Conservation (phyloP, 495 filamentous ascomycete species). For the Penicillium dipodomyicola region DNA sequence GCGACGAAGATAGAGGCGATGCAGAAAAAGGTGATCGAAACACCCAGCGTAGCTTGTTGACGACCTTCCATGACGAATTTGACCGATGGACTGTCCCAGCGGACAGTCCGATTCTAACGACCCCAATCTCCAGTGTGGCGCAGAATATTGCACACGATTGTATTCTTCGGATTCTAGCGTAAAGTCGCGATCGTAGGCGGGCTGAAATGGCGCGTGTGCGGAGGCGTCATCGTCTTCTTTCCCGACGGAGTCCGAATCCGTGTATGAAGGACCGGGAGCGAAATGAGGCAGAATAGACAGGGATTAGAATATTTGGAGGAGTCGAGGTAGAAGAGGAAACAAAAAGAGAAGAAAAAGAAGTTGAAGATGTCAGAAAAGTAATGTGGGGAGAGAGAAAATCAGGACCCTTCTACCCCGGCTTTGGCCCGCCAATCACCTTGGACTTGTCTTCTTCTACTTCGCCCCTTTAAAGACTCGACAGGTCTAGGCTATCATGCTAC, state of each 20-base stretch:
- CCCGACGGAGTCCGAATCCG: not conserved
- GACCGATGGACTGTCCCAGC: not conserved
- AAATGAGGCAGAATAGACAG: not conserved
- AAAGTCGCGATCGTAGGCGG: not conserved
- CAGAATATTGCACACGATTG: not conserved
- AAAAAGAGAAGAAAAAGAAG: not conserved
- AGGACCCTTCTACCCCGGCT: not conserved
- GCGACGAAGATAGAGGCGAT: conserved; percentile 69
- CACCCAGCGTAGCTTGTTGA: conserved; percentile 66
- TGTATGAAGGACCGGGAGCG: not conserved
- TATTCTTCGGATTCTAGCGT: not conserved
- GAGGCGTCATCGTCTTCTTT: conserved; percentile 5
- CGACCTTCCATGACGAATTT: conserved; percentile 50
- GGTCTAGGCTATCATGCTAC: too few species aligned
- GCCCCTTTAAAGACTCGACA: too few species aligned
- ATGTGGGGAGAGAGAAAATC: not conserved
- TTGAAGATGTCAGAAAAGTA: not conserved
- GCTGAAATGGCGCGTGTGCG: not conserved
- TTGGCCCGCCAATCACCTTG: too few species aligned
- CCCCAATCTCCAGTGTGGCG: not conserved
- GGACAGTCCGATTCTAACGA: conserved; percentile 1
- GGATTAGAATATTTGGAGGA: not conserved
- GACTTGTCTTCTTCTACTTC: too few species aligned
- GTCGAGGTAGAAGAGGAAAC: not conserved
- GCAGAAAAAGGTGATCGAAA: conserved; percentile 67